Conservation (phyloP, 2,329 filamentous ascomycete species). For the Xylaria sp. region DNA sequence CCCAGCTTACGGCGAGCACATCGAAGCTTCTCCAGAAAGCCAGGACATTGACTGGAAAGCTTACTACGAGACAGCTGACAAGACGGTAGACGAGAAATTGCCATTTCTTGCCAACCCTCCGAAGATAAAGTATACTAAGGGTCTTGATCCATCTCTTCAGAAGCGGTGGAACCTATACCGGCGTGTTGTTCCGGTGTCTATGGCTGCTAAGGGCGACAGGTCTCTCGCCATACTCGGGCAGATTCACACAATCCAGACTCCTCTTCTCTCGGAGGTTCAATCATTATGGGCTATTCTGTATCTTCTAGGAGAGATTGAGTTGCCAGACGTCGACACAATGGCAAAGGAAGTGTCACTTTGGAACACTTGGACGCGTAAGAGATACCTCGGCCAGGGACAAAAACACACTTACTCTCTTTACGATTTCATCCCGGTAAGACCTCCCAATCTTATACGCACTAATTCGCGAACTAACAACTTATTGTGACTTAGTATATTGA, state of each 20-base stretch:
- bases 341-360: slow-evolving; percentile 47
- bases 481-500: slow-evolving; percentile 47
- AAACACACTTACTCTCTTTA: slow-evolving; percentile 48
- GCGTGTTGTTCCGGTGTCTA: slow-evolving; percentile 37
- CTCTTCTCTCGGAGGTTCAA: slow-evolving; percentile 48
- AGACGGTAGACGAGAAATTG: slow-evolving; percentile 42
- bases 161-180: slow-evolving; percentile 43
- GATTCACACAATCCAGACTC: slow-evolving; percentile 49
- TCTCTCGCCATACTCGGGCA: slow-evolving; percentile 47
- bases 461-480: not conserved
- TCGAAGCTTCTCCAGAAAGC: slow-evolving; percentile 9
- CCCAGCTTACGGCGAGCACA: slow-evolving; percentile 34
- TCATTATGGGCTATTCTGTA: slow-evolving; percentile 50
- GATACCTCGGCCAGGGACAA: slow-evolving; percentile 48
- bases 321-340: slow-evolving; percentile 48
- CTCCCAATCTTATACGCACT: not conserved
- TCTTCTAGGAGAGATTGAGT: slow-evolving; percentile 46
- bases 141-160: slow-evolving; percentile 37
- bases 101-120: slow-evolving; percentile 42
- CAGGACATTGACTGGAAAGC: slow-evolving; percentile 40
- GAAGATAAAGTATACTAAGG: slow-evolving; percentile 33
- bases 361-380: slow-evolving; percentile 51
- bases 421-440: slow-evolving; percentile 48
- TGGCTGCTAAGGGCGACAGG: slow-evolving; percentile 45
- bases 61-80: slow-evolving; percentile 42